Evolutionary conservation across 169 alveolate species (phyloP).

Genomic region (Cryptosporidium meleagridis): DNA sequence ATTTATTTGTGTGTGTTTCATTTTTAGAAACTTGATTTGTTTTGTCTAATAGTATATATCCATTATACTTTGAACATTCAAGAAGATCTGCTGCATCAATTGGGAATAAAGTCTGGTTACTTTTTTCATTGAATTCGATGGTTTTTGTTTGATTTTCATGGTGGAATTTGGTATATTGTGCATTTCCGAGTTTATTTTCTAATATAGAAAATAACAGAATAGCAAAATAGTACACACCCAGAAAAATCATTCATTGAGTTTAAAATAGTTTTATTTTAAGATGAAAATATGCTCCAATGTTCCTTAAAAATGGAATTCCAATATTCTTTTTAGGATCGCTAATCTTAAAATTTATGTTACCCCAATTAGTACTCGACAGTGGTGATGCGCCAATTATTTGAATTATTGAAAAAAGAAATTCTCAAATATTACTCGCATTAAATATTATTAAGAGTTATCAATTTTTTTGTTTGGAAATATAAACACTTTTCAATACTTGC

Average conservation of each 20-base stretch:
- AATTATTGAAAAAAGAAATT: background rate
- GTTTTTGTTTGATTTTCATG: background rate
- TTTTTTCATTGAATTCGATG: background rate
- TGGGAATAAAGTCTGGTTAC: background rate
- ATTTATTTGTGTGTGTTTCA: background rate
- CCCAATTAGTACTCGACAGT: slow-evolving; percentile 45
- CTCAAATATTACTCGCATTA: background rate
- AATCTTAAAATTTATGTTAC: slow-evolving; percentile 24
- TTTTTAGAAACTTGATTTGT: background rate
- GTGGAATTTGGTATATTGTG: background rate
- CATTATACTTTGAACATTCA: slow-evolving; percentile 48
- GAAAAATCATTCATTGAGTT: slow-evolving; percentile 7
- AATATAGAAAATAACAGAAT: background rate
- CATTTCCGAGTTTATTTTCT: background rate
- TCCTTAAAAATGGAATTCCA: background rate
- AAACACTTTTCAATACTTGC: background rate
- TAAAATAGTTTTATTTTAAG: background rate
- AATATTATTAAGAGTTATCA: background rate
- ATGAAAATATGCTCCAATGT: background rate
- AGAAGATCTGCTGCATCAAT: slow-evolving; percentile 67
- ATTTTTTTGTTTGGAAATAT: background rate
- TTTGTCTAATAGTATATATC: slow-evolving; percentile 27
- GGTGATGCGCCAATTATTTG: slow-evolving; percentile 11
- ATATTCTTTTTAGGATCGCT: background rate
- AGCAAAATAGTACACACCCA: background rate